phyloP scores from a whole-genome alignment of 2,329 filamentous ascomycete genomes.

The Cercospora sp. region DNA sequence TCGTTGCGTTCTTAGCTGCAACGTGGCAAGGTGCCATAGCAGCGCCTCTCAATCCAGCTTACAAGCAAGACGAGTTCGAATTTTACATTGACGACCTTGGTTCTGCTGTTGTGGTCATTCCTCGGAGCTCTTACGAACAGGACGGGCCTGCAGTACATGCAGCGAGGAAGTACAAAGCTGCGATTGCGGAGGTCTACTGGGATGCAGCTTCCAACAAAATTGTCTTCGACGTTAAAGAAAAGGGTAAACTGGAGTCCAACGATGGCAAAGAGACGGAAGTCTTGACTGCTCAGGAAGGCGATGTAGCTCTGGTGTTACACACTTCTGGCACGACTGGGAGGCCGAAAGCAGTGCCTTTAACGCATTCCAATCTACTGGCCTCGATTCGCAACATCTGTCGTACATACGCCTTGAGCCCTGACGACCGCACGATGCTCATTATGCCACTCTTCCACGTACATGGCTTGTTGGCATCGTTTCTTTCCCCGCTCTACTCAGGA shows the following conservation, averaged over 20 bases:
- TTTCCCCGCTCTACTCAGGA: neutral
- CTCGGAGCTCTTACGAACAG: slow-evolving; percentile 57
- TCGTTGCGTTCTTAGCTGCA: slow-evolving; percentile 77
- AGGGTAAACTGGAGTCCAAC: slow-evolving; percentile 61
- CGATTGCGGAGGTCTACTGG: neutral
- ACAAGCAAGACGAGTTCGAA: slow-evolving; percentile 86
- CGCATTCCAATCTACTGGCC: slow-evolving; percentile 71
- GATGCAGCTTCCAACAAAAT: slow-evolving; percentile 52
- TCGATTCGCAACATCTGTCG: neutral
- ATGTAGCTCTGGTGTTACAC: slow-evolving; percentile 77
- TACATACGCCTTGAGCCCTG: slow-evolving; percentile 53
- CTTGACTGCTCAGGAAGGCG: slow-evolving; percentile 64
- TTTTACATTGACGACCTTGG: slow-evolving; percentile 87
- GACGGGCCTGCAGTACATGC: slow-evolving; percentile 59
- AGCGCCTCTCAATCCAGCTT: slow-evolving; percentile 80
- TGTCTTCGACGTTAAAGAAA: slow-evolving; percentile 73
- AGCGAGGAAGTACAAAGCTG: neutral
- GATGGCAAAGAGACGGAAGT: slow-evolving; percentile 41
- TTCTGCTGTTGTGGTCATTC: slow-evolving; percentile 74
- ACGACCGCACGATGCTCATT: slow-evolving; percentile 78
- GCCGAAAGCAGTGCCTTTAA: slow-evolving; percentile 80
- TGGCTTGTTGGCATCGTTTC: slow-evolving; percentile 70
- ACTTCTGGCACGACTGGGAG: slow-evolving; percentile 82
- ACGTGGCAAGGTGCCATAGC: slow-evolving; percentile 80
- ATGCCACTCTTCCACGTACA: slow-evolving; percentile 92